Conservation (phyloP, 2,329 filamentous ascomycete genomes). For the Ophiocordyceps camponoti-saundersi region DNA sequence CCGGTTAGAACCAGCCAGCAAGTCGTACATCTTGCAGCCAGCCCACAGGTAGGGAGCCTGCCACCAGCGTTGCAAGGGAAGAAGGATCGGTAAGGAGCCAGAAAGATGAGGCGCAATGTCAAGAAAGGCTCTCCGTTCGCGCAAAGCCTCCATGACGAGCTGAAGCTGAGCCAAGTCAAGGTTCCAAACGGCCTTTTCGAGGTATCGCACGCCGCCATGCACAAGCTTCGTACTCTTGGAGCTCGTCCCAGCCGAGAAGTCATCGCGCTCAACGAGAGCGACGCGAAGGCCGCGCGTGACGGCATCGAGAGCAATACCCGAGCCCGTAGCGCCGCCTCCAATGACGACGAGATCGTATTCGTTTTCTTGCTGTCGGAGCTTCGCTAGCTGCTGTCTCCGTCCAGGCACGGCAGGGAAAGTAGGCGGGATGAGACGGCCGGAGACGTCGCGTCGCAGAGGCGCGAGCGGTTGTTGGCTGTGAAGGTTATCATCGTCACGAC, state of each 20-base stretch:
- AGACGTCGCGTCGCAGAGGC: slow-evolving; percentile 12
- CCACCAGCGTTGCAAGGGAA: slow-evolving; percentile 71
- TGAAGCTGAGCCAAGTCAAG: slow-evolving; percentile 70
- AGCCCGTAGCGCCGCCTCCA: slow-evolving; percentile 62
- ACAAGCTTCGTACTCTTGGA: slow-evolving; percentile 81
- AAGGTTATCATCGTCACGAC: no score
- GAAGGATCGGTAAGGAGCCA: slow-evolving; percentile 67
- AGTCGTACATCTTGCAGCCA: slow-evolving; percentile 63
- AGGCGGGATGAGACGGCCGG: slow-evolving; percentile 20
- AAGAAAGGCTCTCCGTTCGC: slow-evolving; percentile 69
- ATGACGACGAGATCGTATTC: slow-evolving; percentile 65
- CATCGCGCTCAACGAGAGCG: slow-evolving; percentile 65
- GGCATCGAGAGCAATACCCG: slow-evolving; percentile 68
- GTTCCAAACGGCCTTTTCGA: slow-evolving; percentile 77
- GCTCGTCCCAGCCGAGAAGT: slow-evolving; percentile 68
- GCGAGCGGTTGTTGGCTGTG: no score
- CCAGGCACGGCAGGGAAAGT: slow-evolving; percentile 16
- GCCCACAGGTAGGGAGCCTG: slow-evolving; percentile 60
- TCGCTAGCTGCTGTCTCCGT: slow-evolving; percentile 21
- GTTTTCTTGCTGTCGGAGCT: slow-evolving; percentile 16
- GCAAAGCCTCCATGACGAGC: slow-evolving; percentile 65
- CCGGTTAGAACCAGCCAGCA: slow-evolving; percentile 64
- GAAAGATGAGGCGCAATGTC: slow-evolving; percentile 72
- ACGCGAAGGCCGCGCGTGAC: slow-evolving; percentile 65
- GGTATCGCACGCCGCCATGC: slow-evolving; percentile 68